Evolutionary conservation across 352 stramenopile genomes (phyloP), one percentile per base, ranked within the genome.

Genomic region (Globisporangium emineosum): DNA sequence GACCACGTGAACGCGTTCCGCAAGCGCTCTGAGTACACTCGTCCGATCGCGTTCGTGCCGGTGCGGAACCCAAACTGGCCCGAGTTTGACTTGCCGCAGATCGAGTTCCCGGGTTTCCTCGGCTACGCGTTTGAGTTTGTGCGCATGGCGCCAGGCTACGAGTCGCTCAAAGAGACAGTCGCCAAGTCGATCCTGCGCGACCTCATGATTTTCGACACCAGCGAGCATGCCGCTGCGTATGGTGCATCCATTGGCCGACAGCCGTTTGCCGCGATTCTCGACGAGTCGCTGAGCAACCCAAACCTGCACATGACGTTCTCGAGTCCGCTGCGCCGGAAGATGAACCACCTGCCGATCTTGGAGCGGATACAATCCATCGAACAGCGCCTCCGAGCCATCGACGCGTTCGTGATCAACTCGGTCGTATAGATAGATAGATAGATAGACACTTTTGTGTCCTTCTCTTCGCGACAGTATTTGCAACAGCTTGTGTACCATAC

Each of bases 171-270:
- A 17, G 67, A 87, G 35, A 88, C 81, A 0, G 82, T 93, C 23
- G 72, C 85, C 53, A 90, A 89, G 56, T 87, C 79, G 5, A 91
- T 90, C 54, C 60, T 91, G 35, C 89, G 88, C 37, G 78, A 91
- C 35, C 77, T 91, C 59, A 84, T 90, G 74, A 68, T 90, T 17
- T 91, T 93, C 49, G 79, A 88, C 58, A 87, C 82, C 23, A 50
- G 62, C 1, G 77, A 81, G 21, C 67, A 85, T 35, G 77, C 79
- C 8, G 60, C 73, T 10, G 73, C 69, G 8, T 90, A 91, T 30
- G 78, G 74, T 19, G 54, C 19, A 0, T 71, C 66, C 1, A 66
- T 85, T 21, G 76, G 76, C n/a, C 56, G 65, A 15, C 21, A 68
- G 12, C 78, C 76, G 0, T 91, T 84, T 49, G 74, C 66, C 10